These are phyloP conservation scores for Pseudomassariella vexata DNA, from an alignment of 2,329 filamentous ascomycete species.

Conservation along the genomic window DNA sequence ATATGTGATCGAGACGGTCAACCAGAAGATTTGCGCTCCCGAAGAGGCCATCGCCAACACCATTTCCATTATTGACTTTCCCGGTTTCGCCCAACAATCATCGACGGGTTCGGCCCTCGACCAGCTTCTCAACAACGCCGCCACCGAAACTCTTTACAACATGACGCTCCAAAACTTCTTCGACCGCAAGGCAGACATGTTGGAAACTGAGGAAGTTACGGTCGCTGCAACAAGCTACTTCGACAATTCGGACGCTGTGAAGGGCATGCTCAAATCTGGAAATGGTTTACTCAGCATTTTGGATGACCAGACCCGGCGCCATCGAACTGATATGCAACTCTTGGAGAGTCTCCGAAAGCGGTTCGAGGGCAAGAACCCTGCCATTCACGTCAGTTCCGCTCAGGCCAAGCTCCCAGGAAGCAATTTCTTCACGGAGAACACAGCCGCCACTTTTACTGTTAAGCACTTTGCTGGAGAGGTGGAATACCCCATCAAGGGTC, in stretches of 20 bases:
- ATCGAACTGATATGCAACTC: conserved; percentile 83
- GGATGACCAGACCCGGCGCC: conserved; percentile 89
- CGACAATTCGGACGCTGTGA: conserved; percentile 92
- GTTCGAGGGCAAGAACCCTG: conserved; percentile 90
- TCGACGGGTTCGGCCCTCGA: conserved; percentile 83
- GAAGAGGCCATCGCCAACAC: conserved; percentile 92
- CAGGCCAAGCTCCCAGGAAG: conserved; percentile 76
- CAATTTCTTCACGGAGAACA: conserved; percentile 83
- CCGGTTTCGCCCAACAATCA: conserved; percentile 81
- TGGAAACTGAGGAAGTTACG: conserved; percentile 89
- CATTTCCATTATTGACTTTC: conserved; percentile 92
- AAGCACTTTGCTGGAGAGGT: conserved; percentile 96
- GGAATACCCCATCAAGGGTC: conserved; percentile 80
- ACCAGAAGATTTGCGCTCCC: conserved; percentile 78
- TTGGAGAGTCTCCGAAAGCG: conserved; percentile 86
- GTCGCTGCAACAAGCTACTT: conserved; percentile 94
- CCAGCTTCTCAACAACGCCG: conserved; percentile 90
- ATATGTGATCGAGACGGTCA: conserved; percentile 88
- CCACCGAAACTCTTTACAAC: conserved; percentile 87
- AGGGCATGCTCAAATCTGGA: conserved; percentile 82
- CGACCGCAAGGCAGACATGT: conserved; percentile 83
- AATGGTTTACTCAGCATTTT: conserved; percentile 92
- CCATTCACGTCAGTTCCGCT: conserved; percentile 72
- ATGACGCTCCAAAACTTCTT: conserved; percentile 94
- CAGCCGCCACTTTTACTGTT: conserved; percentile 76